Percentiles rank a stretch among this genome's conserved stretches.
Conservation (phyloP, 306 rosid genomes). For the Corylus heterophylla region DNA sequence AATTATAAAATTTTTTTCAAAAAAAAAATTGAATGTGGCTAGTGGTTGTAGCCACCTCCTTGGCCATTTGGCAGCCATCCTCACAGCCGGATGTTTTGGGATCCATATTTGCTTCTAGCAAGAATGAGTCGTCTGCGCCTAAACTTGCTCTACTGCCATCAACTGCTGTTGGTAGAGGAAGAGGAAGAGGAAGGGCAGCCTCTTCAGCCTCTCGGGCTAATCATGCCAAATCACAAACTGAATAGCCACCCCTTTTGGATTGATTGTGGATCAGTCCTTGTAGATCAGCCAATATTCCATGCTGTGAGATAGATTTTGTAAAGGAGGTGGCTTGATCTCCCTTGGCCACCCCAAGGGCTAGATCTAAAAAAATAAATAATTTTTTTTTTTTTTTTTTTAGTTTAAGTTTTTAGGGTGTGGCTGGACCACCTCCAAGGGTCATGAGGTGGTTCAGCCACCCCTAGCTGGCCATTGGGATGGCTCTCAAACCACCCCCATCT, state of each 20-base stretch:
- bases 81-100: constrained; percentile 20
- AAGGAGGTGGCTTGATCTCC: not conserved
- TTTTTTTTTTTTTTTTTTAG: no score
- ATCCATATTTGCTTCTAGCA: constrained; percentile 75
- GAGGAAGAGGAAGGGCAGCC: constrained; percentile 61
- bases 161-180: constrained; percentile 73
- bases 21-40: no score
- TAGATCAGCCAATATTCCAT: constrained; percentile 29
- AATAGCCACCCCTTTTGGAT: constrained; percentile 82
- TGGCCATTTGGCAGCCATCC: no score
- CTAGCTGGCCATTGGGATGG: no score
- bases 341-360: no score
- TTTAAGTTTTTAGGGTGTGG: no score
- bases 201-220: constrained; percentile 47
- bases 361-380: no score
- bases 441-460: no score
- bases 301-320: constrained; percentile 41
- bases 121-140: constrained; percentile 65
- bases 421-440: no score
- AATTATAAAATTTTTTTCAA: no score
- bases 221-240: constrained; percentile 54
- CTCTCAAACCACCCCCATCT: no score
- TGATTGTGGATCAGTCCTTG: constrained; percentile 41
- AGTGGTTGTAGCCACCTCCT: no score
- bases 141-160: constrained; percentile 94